A percentile compares a stretch with the other conserved stretches of the same genome.
These are phyloP conservation scores for Moniliella sp. DNA, from an alignment of 1,284 basidiomycete species.

Conservation along the genomic window DNA sequence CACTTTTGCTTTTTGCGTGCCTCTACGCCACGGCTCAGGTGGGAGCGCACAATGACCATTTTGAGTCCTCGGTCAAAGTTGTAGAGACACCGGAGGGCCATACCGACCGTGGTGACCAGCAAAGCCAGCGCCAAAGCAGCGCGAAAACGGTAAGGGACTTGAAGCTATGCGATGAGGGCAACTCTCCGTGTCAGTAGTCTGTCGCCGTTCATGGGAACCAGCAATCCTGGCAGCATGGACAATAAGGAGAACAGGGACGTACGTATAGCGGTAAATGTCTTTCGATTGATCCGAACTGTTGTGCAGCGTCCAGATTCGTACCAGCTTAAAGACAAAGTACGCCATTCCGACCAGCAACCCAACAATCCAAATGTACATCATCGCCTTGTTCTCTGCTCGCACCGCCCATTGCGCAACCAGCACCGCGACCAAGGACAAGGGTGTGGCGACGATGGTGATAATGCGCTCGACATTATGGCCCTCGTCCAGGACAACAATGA, in stretches of 20 bases:
- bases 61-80: slow-evolving; percentile 22
- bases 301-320: slow-evolving; percentile 16
- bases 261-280: slow-evolving; percentile 21
- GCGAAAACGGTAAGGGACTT: slow-evolving; percentile 1
- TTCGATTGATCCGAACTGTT: slow-evolving; percentile 9
- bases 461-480: slow-evolving; percentile 11
- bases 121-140: slow-evolving; percentile 14
- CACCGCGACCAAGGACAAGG: slow-evolving; percentile 13
- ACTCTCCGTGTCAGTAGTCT: no score
- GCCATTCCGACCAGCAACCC: slow-evolving; percentile 13
- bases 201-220: no score
- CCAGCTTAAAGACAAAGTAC: slow-evolving; percentile 22
- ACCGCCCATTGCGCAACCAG: slow-evolving; percentile 18
- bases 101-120: slow-evolving; percentile 11
- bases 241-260: no score
- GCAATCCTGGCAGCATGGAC: no score
- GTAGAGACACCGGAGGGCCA: slow-evolving; percentile 15
- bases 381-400: slow-evolving; percentile 12
- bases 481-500: slow-evolving; percentile 16
- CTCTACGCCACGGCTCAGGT: no score
- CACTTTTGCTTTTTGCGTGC: no score
- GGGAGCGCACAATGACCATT: slow-evolving; percentile 10
- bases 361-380: slow-evolving; percentile 12
- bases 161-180: no score
- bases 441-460: slow-evolving; percentile 19